Evolutionary conservation across 1,284 basidiomycete species (phyloP), one percentile per base, ranked within the genome.

Genomic region (Kalmanozyma brasiliensis): DNA sequence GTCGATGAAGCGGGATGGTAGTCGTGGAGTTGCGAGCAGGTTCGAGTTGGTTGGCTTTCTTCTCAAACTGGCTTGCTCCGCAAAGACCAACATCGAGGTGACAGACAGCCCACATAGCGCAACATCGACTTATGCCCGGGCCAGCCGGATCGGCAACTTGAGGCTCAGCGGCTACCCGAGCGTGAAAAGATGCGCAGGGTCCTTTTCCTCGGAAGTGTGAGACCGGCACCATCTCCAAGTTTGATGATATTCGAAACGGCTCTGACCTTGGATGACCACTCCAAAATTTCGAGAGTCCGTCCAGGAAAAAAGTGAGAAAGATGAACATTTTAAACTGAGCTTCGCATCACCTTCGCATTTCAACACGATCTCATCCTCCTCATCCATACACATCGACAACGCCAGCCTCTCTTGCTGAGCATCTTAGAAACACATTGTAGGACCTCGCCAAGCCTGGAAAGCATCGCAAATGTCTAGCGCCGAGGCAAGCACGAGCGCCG

Each of bases 401-500:
- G n/a, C n/a, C n/a, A n/a, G n/a, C n/a, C n/a, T n/a, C n/a, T n/a
- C n/a, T n/a, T n/a, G n/a, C n/a, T n/a, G n/a, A n/a, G n/a, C n/a
- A n/a, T n/a, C n/a, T n/a, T n/a, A n/a, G n/a, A n/a, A n/a, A n/a
- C n/a, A n/a, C n/a, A n/a, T n/a, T n/a, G n/a, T n/a, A n/a, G n/a
- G n/a, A n/a, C n/a, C n/a, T n/a, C n/a, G n/a, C n/a, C n/a, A n/a
- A n/a, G n/a, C n/a, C n/a, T n/a, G n/a, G n/a, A n/a, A n/a, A n/a
- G n/a, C n/a, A n/a, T n/a, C n/a, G n/a, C n/a, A n/a, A 29, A 63
- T 63, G 66, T 63, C 66, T 19, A 46, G 13, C 49, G 49, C 59
- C 23, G 40, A 63, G 30, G 55, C 58, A 13, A 48, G 59, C 46
- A 53, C 58, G 20, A 63, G 60, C 56, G 56, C 47, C 23, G 65